These are phyloP conservation scores for Hypoxylon sp. DNA, from an alignment of 2,329 filamentous ascomycete genomes.

Conservation along the genomic window DNA sequence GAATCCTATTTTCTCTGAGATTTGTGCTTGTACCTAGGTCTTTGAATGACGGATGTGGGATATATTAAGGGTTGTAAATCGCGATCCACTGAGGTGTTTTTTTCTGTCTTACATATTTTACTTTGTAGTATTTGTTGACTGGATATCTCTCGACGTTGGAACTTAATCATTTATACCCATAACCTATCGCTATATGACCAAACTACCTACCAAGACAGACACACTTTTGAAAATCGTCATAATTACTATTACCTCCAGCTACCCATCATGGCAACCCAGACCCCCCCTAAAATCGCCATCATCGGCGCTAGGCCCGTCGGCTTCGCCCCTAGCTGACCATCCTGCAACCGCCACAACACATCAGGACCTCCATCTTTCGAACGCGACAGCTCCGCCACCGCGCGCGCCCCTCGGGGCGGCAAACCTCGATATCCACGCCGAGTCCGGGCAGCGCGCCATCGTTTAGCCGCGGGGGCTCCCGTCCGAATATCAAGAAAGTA, in stretches of 20 bases:
- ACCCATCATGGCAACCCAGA: background rate
- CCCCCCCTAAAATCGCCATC: constrained; percentile 47
- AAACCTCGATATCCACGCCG: constrained; percentile 62
- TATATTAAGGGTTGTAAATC: background rate
- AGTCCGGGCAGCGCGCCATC: constrained; percentile 49
- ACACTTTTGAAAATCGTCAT: too few relatives aligned
- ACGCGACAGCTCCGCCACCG: constrained; percentile 42
- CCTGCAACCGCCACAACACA: constrained; percentile 47
- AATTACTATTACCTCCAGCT: background rate
- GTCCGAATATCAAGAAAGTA: constrained; percentile 42
- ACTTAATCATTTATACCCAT: background rate
- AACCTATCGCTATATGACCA: background rate
- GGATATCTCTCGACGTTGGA: background rate
- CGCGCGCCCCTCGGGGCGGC: constrained; percentile 62
- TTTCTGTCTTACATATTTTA: background rate
- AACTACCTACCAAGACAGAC: too few relatives aligned
- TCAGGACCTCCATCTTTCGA: constrained; percentile 50
- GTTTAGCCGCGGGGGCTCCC: constrained; percentile 49
- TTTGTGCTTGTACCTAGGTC: background rate
- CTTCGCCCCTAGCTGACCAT: constrained; percentile 49
- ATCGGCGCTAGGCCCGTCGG: constrained; percentile 50
- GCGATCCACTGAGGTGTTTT: background rate
- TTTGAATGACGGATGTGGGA: background rate
- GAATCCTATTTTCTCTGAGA: background rate
- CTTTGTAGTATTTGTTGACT: background rate